Base-by-base conservation (phyloP, 257 asterid species). In the Solanum habrochaites region DNA sequence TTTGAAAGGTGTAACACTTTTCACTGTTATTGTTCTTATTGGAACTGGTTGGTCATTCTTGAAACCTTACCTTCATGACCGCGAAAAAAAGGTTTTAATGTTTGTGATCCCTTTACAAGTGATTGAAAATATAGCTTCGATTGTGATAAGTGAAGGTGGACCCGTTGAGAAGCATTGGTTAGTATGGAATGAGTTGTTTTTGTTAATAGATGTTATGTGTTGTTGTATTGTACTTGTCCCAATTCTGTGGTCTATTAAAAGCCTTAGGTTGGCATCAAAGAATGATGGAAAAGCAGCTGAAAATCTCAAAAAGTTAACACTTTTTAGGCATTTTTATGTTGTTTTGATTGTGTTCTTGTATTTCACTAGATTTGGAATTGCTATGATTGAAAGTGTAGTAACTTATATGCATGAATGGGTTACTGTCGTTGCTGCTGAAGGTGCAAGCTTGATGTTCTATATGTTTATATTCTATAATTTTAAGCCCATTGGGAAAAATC, bases 1-100 rank as follows among this genome's bases (percentile, higher is more conserved):
- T 84, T n/a, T 91, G 20, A 86, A 86, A 70, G 93, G 87, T 7
- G 88, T 85, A 21, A 85, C 88, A 3, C 86, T 91, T 20, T 91
- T 91, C 82, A 89, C 89, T 1, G 90, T 91, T 6, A 91, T 91
- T 35, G 64, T 91, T 37, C 89, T 91, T 25, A 88, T 89, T 3
- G 93, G 93, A 39, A 91, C 93, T 2, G 93, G 93, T 11, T 91
- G 93, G 93, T 91, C 90, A 10, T 88, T 91, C 87, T 75, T 91
- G 86, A 91, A 89, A 80, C 93, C 91, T 0, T 91, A 35, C 52
- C 60, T 91, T 67, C 91, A 91, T 29, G 91, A 89, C 12, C 87
- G 90, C 11, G 93, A 91, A 58, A 91, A 91, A 32, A 88, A 35
- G 3, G 77, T 91, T 7, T 67, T 91, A 83, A 88, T 88, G 90